These are phyloP conservation scores for Pleurotus salmoneostramineus DNA, from an alignment of 768 basidiomycete species.

Conservation along the genomic window DNA sequence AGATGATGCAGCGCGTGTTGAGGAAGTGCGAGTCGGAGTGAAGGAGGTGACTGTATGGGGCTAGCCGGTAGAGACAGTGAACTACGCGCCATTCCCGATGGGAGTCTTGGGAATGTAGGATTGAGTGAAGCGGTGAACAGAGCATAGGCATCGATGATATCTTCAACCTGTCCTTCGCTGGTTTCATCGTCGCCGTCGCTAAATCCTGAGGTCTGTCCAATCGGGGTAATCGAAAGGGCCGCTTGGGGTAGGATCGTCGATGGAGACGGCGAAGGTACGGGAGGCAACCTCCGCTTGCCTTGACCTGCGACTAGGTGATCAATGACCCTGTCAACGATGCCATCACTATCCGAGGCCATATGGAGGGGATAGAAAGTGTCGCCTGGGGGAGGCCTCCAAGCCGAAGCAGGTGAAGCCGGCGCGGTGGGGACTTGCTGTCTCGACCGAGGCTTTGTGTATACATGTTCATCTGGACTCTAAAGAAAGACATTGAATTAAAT, in stretches of 20 bases:
- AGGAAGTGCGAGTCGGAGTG: neutral
- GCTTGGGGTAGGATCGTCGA: too few relatives aligned
- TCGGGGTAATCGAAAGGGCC: too few relatives aligned
- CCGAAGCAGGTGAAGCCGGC: neutral
- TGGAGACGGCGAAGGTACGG: neutral
- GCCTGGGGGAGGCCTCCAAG: neutral
- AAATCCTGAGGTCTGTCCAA: neutral
- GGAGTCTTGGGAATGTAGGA: neutral
- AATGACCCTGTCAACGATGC: neutral
- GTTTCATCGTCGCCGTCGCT: slow-evolving; percentile 3
- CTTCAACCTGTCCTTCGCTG: neutral
- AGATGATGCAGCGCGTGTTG: neutral
- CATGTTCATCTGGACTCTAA: neutral
- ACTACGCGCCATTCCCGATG: neutral
- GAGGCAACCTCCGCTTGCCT: neutral
- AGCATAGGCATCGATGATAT: neutral
- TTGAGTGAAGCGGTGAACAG: neutral
- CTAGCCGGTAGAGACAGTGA: neutral
- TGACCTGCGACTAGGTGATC: neutral
- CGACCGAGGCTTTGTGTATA: neutral
- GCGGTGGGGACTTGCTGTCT: neutral
- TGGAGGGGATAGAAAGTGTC: neutral
- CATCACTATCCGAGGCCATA: neutral
- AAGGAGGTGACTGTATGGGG: neutral
- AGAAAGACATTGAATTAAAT: too few relatives aligned